Conservation (phyloP, 73 alveolate genomes). For the Paramecium caudatum region DNA sequence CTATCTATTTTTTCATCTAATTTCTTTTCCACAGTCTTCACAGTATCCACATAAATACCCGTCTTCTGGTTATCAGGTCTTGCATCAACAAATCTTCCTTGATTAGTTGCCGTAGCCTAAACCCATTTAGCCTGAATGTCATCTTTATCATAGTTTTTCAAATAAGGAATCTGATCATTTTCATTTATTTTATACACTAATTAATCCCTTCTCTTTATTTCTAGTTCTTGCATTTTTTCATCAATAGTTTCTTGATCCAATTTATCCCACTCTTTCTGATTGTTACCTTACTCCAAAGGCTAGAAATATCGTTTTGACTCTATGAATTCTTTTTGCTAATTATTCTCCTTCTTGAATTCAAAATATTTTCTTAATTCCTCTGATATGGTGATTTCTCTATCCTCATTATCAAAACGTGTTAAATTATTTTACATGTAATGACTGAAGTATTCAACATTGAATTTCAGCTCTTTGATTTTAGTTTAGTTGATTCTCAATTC, state of each 20-base stretch:
- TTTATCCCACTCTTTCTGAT: conserved; percentile 56
- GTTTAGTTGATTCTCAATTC: conserved; percentile 30
- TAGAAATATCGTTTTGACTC: conserved; percentile 54
- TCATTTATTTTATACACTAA: not conserved
- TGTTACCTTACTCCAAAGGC: conserved; percentile 60
- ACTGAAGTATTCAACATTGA: conserved; percentile 32
- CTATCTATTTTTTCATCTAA: conserved; percentile 55
- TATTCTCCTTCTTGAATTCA: not conserved
- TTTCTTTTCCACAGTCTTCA: conserved; percentile 55
- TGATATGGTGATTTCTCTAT: conserved; percentile 3
- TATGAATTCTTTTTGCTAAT: conserved; percentile 31
- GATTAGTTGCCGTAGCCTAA: conserved; percentile 12
- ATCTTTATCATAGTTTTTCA: conserved; percentile 23
- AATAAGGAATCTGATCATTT: conserved; percentile 9
- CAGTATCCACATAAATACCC: conserved; percentile 63
- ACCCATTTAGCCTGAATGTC: conserved; percentile 47
- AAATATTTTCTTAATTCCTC: not conserved
- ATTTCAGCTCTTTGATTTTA: conserved; percentile 10
- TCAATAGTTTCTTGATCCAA: conserved; percentile 53
- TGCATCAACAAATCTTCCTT: conserved; percentile 45
- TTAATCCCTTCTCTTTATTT: conserved; percentile 6
- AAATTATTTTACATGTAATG: conserved; percentile 7
- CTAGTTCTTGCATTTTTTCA: not conserved
- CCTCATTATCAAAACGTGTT: conserved; percentile 35
- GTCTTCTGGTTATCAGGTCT: conserved; percentile 66